phyloP scores from a whole-genome alignment of 2,329 filamentous ascomycete species.

The Phyllosticta capitalensis region DNA sequence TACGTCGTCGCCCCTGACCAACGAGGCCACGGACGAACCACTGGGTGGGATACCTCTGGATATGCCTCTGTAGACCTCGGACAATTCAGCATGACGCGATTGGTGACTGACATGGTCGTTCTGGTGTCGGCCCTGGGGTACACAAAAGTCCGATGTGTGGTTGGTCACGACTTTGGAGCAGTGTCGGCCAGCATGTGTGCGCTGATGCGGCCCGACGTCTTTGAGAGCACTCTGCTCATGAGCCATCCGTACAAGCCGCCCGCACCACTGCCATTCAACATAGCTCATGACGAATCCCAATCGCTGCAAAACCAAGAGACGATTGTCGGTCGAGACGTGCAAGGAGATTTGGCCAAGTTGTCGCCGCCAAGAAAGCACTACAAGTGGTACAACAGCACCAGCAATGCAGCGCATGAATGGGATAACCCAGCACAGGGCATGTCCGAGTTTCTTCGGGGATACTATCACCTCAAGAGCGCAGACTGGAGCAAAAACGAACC shows the following conservation, averaged over 20 bases:
- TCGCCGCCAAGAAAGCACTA: constrained; percentile 57
- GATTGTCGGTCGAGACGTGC: constrained; percentile 35
- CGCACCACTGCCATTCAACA: constrained; percentile 40
- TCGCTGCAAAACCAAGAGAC: constrained; percentile 14
- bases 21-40: constrained; percentile 58
- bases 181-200: constrained; percentile 51
- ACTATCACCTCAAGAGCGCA: constrained; percentile 59
- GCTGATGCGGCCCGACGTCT: constrained; percentile 55
- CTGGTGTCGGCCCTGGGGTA: constrained; percentile 54
- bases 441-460: constrained; percentile 53
- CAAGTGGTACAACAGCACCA: constrained; percentile 55
- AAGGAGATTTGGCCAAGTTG: constrained; percentile 45
- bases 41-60: constrained; percentile 45
- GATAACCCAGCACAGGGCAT: constrained; percentile 42
- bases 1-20: constrained; percentile 60
- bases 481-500: constrained; percentile 49
- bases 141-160: constrained; percentile 46
- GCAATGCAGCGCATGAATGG: constrained; percentile 40
- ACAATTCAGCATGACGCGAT: constrained; percentile 47
- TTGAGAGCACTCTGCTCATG: constrained; percentile 52
- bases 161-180: constrained; percentile 60
- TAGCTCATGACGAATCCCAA: constrained; percentile 18
- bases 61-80: constrained; percentile 46
- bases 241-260: constrained; percentile 54
- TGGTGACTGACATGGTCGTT: constrained; percentile 53